A percentile compares a stretch with the other conserved stretches of the same genome.
Evolutionary conservation across 2,329 filamentous ascomycete species (phyloP).

Genomic region (Alternaria gaisen): DNA sequence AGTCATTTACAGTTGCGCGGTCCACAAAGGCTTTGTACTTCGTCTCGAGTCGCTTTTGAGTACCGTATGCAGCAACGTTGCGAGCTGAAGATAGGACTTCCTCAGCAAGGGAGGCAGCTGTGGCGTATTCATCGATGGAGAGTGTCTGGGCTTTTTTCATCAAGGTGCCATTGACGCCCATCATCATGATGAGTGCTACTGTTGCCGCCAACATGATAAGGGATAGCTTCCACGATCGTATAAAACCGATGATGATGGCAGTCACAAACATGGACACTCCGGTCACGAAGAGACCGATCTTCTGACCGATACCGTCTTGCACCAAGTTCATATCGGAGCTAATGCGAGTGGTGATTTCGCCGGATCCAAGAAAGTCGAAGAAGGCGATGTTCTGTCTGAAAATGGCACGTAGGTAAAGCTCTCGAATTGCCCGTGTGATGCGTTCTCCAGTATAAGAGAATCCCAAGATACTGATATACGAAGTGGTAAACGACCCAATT

Average conservation of each 20-base stretch:
- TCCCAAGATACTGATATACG: conserved; percentile 78
- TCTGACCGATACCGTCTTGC: conserved; percentile 79
- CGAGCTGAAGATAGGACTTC: conserved; percentile 94
- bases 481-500: conserved; percentile 67
- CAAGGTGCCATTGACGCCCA: conserved; percentile 77
- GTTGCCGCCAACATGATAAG: conserved; percentile 85
- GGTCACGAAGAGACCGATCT: conserved; percentile 47
- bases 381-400: conserved; percentile 55
- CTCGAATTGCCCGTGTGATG: conserved; percentile 56
- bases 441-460: conserved; percentile 75
- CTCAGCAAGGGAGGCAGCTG: conserved; percentile 87
- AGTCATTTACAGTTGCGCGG: conserved; percentile 78
- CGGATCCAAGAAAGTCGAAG: conserved; percentile 86
- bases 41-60: conserved; percentile 86
- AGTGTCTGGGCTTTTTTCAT: conserved; percentile 78
- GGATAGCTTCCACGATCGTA: conserved; percentile 92
- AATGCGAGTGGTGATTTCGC: conserved; percentile 94
- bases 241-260: conserved; percentile 89
- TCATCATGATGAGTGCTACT: conserved; percentile 77
- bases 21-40: conserved; percentile 82
- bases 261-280: conserved; percentile 70
- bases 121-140: conserved; percentile 79
- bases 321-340: conserved; percentile 94
- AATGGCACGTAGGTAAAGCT: conserved; percentile 71
- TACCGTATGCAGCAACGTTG: conserved; percentile 91